These are phyloP conservation scores for Melaleuca quinquenervia DNA, from an alignment of 345 rosid species.

Conservation along the genomic window DNA sequence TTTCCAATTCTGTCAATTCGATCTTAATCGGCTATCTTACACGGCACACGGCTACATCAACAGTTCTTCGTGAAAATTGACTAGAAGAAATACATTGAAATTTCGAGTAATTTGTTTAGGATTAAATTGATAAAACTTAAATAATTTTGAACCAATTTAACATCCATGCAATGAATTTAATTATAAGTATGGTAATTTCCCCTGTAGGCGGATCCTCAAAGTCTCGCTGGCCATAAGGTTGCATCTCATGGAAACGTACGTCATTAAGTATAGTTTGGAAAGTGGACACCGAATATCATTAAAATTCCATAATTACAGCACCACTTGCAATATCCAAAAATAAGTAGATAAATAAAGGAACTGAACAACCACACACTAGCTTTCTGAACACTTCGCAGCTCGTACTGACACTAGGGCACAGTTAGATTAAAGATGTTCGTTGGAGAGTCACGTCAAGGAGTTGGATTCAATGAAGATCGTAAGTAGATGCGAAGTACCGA, in stretches of 20 bases:
- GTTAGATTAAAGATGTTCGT: neutral
- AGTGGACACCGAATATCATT: neutral
- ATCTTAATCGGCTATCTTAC: rapidly evolving
- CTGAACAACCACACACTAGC: neutral
- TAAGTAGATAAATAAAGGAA: neutral
- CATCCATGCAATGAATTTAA: neutral
- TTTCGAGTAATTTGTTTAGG: rapidly evolving
- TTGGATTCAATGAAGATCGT: neutral
- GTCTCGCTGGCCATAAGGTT: too few relatives aligned
- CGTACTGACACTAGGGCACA: neutral
- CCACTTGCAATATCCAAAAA: neutral
- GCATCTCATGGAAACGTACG: neutral
- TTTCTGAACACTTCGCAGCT: neutral
- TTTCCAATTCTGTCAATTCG: too few relatives aligned
- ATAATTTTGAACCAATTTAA: rapidly evolving
- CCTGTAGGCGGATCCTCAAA: neutral
- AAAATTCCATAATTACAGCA: neutral
- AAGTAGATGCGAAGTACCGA: neutral
- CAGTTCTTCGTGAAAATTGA: rapidly evolving
- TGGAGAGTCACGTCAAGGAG: neutral
- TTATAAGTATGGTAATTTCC: rapidly evolving
- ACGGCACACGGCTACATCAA: rapidly evolving
- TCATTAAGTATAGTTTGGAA: too few relatives aligned
- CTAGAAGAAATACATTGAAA: neutral
- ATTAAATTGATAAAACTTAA: neutral